Conservation (phyloP, 306 rosid genomes). For the Ochetophila trinervis region DNA sequence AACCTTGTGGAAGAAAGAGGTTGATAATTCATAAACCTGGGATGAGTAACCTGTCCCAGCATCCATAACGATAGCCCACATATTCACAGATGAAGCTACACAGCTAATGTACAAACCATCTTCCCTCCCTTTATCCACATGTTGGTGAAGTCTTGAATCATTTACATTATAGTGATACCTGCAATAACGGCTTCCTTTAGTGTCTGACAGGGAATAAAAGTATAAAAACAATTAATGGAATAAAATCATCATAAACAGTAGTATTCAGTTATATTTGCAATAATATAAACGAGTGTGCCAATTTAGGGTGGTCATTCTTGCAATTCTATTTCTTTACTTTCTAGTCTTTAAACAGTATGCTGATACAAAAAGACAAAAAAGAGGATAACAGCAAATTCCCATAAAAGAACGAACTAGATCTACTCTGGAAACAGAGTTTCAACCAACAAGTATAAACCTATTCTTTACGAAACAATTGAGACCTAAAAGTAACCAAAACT, state of each 20-base stretch:
- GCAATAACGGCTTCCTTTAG: slow-evolving; percentile 11
- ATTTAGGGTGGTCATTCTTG: neutral
- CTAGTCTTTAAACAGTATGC: neutral
- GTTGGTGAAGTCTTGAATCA: slow-evolving; percentile 34
- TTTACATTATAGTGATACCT: slow-evolving; percentile 40
- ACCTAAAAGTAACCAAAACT: too few species aligned
- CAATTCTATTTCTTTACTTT: neutral
- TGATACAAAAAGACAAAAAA: neutral
- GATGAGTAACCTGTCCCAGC: slow-evolving; percentile 42
- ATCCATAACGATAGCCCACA: slow-evolving; percentile 46
- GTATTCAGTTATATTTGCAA: neutral
- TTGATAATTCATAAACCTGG: slow-evolving; percentile 38
- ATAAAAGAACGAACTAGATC: too few species aligned
- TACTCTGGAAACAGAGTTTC: too few species aligned
- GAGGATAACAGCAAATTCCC: too few species aligned
- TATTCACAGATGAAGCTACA: slow-evolving; percentile 30
- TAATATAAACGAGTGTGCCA: neutral
- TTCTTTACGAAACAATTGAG: too few species aligned
- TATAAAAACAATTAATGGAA: slow-evolving; percentile 4
- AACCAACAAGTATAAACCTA: too few species aligned
- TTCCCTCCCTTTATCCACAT: slow-evolving; percentile 38
- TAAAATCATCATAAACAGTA: neutral
- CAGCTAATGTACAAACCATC: slow-evolving; percentile 34
- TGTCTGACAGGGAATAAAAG: slow-evolving; percentile 3
- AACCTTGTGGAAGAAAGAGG: slow-evolving; percentile 44